Evolutionary conservation across 2,329 filamentous ascomycete genomes (phyloP).

Genomic region (Grosmannia huntii): DNA sequence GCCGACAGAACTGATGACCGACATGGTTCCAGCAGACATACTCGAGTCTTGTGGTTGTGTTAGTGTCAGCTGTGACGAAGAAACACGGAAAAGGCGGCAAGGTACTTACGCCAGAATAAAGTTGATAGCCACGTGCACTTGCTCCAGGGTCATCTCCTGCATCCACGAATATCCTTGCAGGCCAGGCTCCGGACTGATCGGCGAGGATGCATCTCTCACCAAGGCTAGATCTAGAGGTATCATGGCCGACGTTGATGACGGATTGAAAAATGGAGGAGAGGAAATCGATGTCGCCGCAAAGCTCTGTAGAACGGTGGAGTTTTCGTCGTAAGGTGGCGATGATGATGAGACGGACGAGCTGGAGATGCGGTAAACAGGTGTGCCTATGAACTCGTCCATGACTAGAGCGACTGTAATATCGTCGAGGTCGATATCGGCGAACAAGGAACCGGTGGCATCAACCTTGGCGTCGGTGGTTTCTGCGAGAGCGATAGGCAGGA

Average conservation of each 20-base stretch:
- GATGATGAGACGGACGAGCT: not conserved
- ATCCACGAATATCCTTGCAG: not conserved
- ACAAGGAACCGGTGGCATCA: conserved; percentile 10
- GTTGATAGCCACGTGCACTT: conserved; percentile 36
- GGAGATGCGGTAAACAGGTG: conserved; percentile 30
- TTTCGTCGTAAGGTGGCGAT: not conserved
- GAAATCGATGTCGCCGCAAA: not conserved
- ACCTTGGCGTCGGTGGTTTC: not conserved
- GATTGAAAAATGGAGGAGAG: not conserved
- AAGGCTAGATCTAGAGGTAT: not conserved
- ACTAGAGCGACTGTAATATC: conserved; percentile 28
- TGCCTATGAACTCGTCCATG: conserved; percentile 26
- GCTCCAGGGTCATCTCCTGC: conserved; percentile 20
- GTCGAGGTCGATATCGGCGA: conserved; percentile 23
- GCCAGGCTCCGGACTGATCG: not conserved
- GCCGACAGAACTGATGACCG: conserved; percentile 18
- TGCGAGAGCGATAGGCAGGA: not conserved
- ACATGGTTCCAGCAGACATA: conserved; percentile 41
- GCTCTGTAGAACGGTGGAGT: not conserved
- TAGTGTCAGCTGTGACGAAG: not conserved
- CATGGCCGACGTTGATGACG: not conserved
- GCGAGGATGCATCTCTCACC: not conserved
- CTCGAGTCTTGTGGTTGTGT: conserved; percentile 27
- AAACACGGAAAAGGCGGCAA: not conserved
- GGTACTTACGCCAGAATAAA: conserved; percentile 37